A percentile compares a stretch with the other conserved stretches of the same genome.
Conservation (phyloP, 2,329 filamentous ascomycete species). For the Ambrosiella cleistominuta region DNA sequence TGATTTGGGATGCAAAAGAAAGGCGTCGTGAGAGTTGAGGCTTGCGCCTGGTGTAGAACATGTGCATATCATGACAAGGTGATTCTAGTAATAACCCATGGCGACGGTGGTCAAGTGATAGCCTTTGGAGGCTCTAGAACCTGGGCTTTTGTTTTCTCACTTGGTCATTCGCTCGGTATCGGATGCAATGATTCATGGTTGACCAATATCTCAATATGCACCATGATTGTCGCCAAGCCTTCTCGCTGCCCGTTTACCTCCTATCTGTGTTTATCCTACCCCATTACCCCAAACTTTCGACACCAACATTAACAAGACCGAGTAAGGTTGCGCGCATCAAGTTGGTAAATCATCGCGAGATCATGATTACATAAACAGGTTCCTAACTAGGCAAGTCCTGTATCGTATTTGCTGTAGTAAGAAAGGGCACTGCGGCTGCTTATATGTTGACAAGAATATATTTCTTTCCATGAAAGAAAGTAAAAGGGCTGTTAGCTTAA, state of each 20-base stretch:
- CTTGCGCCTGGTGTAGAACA: background rate
- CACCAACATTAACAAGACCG: no score
- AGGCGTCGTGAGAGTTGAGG: background rate
- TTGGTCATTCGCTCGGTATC: no score
- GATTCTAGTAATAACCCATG: background rate
- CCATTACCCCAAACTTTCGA: no score
- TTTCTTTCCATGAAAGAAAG: background rate
- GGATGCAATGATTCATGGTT: no score
- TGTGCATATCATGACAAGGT: no score
- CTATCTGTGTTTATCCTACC: no score
- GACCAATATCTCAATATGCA: no score
- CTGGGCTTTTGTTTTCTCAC: background rate
- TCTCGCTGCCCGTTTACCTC: no score
- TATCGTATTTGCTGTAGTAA: background rate
- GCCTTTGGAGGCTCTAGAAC: background rate
- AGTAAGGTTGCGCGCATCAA: no score
- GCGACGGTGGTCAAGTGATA: background rate
- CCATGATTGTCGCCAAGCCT: no score
- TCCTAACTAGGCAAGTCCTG: background rate
- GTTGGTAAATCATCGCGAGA: no score
- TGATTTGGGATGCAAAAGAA: background rate
- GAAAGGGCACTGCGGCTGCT: background rate
- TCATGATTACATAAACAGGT: no score
- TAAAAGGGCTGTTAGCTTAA: background rate
- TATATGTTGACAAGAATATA: background rate